A percentile compares a stretch with the other conserved stretches of the same genome.
phyloP scores from a whole-genome alignment of 2,329 filamentous ascomycete genomes.

The Pezicula neosporulosa region DNA sequence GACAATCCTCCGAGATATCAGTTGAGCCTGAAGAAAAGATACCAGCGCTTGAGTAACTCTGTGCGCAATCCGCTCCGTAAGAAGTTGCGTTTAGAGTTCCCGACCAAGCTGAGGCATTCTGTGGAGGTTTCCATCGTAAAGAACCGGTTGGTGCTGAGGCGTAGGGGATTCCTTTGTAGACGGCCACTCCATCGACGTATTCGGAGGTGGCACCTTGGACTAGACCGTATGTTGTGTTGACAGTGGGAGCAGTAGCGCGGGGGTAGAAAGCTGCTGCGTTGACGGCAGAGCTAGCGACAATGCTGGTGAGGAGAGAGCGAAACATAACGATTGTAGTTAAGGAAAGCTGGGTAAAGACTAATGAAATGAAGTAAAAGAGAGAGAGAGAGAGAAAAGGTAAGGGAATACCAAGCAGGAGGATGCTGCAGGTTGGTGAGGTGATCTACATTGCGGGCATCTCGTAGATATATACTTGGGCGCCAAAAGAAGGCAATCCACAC shows the following conservation, averaged over 20 bases:
- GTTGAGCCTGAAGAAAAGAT: slow-evolving; percentile 11
- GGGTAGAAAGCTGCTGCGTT: too few relatives aligned
- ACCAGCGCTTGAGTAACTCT: slow-evolving; percentile 14
- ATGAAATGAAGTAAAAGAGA: too few relatives aligned
- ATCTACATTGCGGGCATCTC: too few relatives aligned
- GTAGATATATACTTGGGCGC: too few relatives aligned
- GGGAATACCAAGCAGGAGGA: too few relatives aligned
- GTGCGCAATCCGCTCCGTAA: slow-evolving; percentile 22
- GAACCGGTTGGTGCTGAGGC: slow-evolving; percentile 14
- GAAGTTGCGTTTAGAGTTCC: slow-evolving; percentile 10
- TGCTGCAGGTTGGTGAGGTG: too few relatives aligned
- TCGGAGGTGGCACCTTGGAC: slow-evolving; percentile 16
- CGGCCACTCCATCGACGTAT: slow-evolving; percentile 16
- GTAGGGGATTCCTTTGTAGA: slow-evolving; percentile 25
- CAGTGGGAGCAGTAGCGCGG: neutral
- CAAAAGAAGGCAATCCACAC: too few relatives aligned
- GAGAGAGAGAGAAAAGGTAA: too few relatives aligned
- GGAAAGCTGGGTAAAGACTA: too few relatives aligned
- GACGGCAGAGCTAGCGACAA: too few relatives aligned
- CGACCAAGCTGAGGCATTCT: slow-evolving; percentile 7
- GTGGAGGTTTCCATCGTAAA: slow-evolving; percentile 14
- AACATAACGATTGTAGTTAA: too few relatives aligned
- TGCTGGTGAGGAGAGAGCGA: too few relatives aligned
- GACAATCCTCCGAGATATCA: slow-evolving; percentile 33
- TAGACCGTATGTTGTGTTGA: neutral